Evolutionary conservation across 768 basidiomycete genomes (phyloP), one percentile per base, ranked within the genome.

Genomic region (Hypholoma sublateritium): DNA sequence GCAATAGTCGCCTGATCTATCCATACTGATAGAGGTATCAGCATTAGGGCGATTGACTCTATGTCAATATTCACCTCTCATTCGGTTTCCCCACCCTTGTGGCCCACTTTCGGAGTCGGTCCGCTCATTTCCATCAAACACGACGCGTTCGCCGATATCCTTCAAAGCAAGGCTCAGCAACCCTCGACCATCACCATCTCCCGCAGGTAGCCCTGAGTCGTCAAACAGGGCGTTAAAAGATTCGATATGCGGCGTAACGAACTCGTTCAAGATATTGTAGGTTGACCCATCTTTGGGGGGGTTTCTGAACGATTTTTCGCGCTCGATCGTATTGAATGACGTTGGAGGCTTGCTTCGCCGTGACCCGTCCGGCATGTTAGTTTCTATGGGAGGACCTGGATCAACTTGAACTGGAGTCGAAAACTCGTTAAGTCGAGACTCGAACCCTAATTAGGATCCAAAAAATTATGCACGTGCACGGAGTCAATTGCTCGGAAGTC

Each of bases 201-300:
- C 87, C 44, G 79, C 67, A 56, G 87, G 84, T 53, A 91, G 70
- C n/a, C 89, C 89, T 52, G 89, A 87, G 70, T 96, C 94, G 66
- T 98, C 95, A 70, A 98, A 95, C 24, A 99, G 81, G 14, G 93
- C 88, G 72, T 98, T 96, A 80, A 99, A 98, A 37, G 92, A 94
- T 70, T 98, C 91, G 59, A 98, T 84, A 69, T 98, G 95, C 5
- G 97, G 96, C 21, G 84, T 77, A 53, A 98, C 93, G 65, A 98
- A 92, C 72, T 96, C 92, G 63, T 97, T 93, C 58, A 98, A 79
- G 52, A 91, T 90, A 17, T 85, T 85, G 61, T 91, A 85, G 12
- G 86, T 84, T 21, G 89, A 82, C 19, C 83, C 83, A 41, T 82
- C 73, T 62, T 80, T 78, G 24, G 89, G 80, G 0, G 96, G 97